Evolutionary conservation across 2,329 filamentous ascomycete genomes (phyloP).

Genomic region (Penicillium sp.): DNA sequence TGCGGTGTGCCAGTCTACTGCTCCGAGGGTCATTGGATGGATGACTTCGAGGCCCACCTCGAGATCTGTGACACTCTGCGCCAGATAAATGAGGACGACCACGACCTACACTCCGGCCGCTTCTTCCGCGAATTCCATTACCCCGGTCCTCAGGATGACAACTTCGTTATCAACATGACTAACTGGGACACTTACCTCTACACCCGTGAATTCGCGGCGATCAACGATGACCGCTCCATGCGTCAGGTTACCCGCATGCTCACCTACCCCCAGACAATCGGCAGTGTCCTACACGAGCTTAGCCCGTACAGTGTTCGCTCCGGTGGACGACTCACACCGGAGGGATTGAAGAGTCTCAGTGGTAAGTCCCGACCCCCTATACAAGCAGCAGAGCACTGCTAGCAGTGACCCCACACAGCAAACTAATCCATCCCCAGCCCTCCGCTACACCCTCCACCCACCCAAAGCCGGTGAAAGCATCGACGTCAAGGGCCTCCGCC

Average conservation of each 20-base stretch:
- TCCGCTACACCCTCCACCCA: slow-evolving; percentile 91
- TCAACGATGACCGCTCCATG: slow-evolving; percentile 87
- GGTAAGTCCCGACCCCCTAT: slow-evolving; percentile 60
- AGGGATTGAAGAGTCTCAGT: slow-evolving; percentile 90
- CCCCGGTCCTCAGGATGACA: slow-evolving; percentile 83
- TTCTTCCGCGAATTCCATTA: slow-evolving; percentile 94
- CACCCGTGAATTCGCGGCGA: slow-evolving; percentile 82
- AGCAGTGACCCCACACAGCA: not conserved
- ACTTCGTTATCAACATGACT: slow-evolving; percentile 91
- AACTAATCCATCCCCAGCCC: slow-evolving; percentile 51
- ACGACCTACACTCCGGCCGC: slow-evolving; percentile 84
- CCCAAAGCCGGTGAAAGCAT: slow-evolving; percentile 72
- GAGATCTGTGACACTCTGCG: slow-evolving; percentile 87
- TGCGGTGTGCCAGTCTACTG: slow-evolving; percentile 94
- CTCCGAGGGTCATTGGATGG: slow-evolving; percentile 90
- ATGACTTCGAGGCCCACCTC: slow-evolving; percentile 89
- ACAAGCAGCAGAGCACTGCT: not conserved
- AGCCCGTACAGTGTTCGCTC: slow-evolving; percentile 83
- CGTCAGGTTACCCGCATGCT: slow-evolving; percentile 88
- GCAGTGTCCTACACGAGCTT: slow-evolving; percentile 86
- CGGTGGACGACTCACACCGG: slow-evolving; percentile 72
- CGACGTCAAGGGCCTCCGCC: slow-evolving; percentile 73
- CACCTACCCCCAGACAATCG: slow-evolving; percentile 90
- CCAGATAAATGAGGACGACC: slow-evolving; percentile 97
- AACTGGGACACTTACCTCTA: slow-evolving; percentile 99